A percentile compares a stretch with the other conserved stretches of the same genome.
Conservation (phyloP, 1,284 basidiomycete species). For the Ceratobasidium sp. region DNA sequence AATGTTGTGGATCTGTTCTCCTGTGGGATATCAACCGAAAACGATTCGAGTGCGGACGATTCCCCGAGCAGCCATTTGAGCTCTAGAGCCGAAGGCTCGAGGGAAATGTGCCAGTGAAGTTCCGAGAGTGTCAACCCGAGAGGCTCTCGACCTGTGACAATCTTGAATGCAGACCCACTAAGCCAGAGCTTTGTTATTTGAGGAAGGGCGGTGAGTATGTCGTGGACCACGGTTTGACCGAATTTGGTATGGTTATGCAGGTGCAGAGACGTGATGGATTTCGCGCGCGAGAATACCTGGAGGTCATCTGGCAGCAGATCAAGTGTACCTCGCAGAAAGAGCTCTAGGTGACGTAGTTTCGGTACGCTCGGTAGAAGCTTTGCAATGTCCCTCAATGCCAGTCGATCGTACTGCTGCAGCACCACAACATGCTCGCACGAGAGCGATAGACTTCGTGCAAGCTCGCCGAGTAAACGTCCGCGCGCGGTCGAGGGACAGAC, state of each 20-base stretch:
- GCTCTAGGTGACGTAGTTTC: conserved; percentile 18
- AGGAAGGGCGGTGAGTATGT: conserved; percentile 13
- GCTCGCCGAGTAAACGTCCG: conserved; percentile 11
- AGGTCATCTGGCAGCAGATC: conserved; percentile 17
- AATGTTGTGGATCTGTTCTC: conserved; percentile 1
- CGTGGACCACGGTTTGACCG: conserved; percentile 23
- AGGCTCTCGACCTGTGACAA: conserved; percentile 17
- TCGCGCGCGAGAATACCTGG: conserved; percentile 1
- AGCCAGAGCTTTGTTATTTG: conserved; percentile 31
- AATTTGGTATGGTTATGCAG: conserved; percentile 28
- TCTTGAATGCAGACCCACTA: conserved; percentile 20
- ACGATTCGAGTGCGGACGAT: conserved; percentile 1
- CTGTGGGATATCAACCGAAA: conserved; percentile 14
- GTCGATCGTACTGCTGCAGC: conserved; percentile 1
- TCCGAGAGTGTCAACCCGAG: conserved; percentile 18
- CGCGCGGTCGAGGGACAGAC: conserved; percentile 17
- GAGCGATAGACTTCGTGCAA: conserved; percentile 24
- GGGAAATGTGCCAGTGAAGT: conserved; percentile 30
- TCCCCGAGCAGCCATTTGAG: conserved; percentile 37
- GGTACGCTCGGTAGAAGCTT: conserved; percentile 23
- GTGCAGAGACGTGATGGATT: conserved; percentile 19
- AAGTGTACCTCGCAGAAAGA: conserved; percentile 10
- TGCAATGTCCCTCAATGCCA: conserved; percentile 23
- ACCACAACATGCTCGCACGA: neutral
- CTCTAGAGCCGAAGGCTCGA: conserved; percentile 26